Percentiles rank a stretch among this genome's conserved stretches.
phyloP scores from a whole-genome alignment of 1,284 basidiomycete genomes.

The Sanguinoderma infundibulare region DNA sequence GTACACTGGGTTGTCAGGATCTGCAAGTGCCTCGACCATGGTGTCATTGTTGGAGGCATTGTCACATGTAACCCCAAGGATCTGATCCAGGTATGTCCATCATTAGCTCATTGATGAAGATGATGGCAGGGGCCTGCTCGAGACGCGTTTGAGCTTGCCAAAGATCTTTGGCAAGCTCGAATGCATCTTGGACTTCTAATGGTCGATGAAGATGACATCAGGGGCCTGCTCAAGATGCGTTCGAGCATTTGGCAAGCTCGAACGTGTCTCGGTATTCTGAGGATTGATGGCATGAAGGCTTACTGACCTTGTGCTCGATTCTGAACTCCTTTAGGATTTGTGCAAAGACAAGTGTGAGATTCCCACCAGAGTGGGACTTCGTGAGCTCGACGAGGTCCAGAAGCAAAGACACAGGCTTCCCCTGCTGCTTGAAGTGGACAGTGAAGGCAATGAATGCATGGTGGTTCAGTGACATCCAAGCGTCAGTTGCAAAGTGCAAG shows the following conservation, averaged over 20 bases:
- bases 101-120: no score
- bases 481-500: conserved; percentile 9
- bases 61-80: background rate
- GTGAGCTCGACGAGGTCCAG: conserved; percentile 35
- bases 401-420: conserved; percentile 22
- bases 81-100: no score
- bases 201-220: no score
- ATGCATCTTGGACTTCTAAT: no score
- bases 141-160: no score
- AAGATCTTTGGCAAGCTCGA: no score
- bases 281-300: no score
- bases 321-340: conserved; percentile 35
- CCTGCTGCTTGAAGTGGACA: conserved; percentile 7
- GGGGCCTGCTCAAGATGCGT: no score
- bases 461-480: conserved; percentile 18
- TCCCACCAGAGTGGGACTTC: conserved; percentile 29
- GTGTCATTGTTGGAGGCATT: no score
- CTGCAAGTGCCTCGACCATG: background rate
- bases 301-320: conserved; percentile 38
- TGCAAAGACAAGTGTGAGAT: conserved; percentile 33
- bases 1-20: background rate
- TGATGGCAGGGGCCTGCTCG: no score
- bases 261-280: no score
- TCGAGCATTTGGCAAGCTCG: no score
- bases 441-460: conserved; percentile 10